These are phyloP conservation scores for Miscanthus lutarioriparius DNA, from an alignment of 176 grass and related monocot species.

Conservation along the genomic window DNA sequence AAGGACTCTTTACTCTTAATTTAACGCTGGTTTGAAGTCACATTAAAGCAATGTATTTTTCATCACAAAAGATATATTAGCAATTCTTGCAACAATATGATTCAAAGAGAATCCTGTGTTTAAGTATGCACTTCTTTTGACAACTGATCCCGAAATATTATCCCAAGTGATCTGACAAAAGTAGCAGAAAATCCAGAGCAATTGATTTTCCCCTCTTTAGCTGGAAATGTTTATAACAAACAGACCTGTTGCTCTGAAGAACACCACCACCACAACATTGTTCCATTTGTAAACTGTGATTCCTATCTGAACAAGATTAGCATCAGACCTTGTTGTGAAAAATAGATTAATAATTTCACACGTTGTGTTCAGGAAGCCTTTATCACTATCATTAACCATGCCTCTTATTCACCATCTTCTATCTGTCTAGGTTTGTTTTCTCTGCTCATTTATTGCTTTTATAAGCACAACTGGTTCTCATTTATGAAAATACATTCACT, in stretches of 20 bases:
- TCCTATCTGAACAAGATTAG: not conserved
- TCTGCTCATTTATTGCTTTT: not conserved
- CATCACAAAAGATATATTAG: not conserved
- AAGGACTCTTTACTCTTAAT: not conserved
- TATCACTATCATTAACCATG: not conserved
- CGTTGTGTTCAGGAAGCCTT: not conserved
- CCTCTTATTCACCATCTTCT: slow-evolving; percentile 14
- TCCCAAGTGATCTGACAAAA: not conserved
- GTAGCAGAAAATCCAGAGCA: not conserved
- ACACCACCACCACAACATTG: not conserved
- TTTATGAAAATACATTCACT: slow-evolving; percentile 20
- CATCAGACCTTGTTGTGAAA: not conserved
- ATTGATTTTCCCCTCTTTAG: not conserved
- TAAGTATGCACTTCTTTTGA: not conserved
- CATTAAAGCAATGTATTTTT: not conserved
- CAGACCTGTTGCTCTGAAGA: not conserved
- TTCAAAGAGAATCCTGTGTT: not conserved
- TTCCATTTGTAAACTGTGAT: slow-evolving; percentile 1
- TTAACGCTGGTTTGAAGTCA: not conserved
- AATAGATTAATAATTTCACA: not conserved
- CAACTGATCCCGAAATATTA: not conserved
- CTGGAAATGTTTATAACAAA: not conserved
- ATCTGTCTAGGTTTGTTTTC: not conserved
- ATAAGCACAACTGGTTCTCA: not conserved
- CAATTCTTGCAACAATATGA: not conserved